Percentiles rank a stretch among this genome's conserved stretches.
phyloP scores from a whole-genome alignment of 108 stramenopile genomes.

The Cyclostephanos tholiformis region DNA sequence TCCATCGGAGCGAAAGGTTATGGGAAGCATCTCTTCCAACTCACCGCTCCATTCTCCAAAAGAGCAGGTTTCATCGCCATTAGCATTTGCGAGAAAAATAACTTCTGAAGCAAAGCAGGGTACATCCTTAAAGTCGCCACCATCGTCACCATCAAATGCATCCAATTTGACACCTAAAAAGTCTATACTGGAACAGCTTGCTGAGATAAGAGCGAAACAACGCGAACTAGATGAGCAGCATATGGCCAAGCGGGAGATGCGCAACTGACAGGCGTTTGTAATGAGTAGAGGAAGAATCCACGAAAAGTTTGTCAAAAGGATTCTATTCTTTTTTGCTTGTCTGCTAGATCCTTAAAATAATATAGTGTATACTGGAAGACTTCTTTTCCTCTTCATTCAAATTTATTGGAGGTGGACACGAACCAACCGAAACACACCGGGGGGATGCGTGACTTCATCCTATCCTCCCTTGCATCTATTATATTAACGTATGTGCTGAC shows the following conservation, averaged over 20 bases:
- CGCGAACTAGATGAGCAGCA: constrained; percentile 1
- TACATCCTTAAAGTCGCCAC: background rate
- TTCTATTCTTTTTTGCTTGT: too few species aligned
- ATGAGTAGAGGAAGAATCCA: background rate
- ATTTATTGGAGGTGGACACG: background rate
- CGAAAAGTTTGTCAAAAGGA: too few species aligned
- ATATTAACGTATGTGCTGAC: background rate
- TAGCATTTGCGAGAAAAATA: background rate
- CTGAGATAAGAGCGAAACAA: constrained; percentile 26
- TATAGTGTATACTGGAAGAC: background rate
- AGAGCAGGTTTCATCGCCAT: background rate
- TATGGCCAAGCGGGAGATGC: background rate
- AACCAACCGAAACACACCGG: background rate
- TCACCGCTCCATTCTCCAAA: background rate
- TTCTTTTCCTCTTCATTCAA: background rate
- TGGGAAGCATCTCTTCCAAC: constrained; percentile 1
- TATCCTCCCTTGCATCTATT: background rate
- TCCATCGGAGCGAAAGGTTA: background rate
- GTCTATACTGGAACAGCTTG: constrained; percentile 27
- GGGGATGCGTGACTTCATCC: background rate
- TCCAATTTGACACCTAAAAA: background rate
- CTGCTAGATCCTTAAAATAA: too few species aligned
- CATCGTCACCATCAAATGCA: background rate
- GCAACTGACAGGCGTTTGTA: background rate
- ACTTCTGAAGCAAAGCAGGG: background rate